Base-by-base conservation (phyloP, 768 basidiomycete species). In the Phaeotremella fagi region DNA sequence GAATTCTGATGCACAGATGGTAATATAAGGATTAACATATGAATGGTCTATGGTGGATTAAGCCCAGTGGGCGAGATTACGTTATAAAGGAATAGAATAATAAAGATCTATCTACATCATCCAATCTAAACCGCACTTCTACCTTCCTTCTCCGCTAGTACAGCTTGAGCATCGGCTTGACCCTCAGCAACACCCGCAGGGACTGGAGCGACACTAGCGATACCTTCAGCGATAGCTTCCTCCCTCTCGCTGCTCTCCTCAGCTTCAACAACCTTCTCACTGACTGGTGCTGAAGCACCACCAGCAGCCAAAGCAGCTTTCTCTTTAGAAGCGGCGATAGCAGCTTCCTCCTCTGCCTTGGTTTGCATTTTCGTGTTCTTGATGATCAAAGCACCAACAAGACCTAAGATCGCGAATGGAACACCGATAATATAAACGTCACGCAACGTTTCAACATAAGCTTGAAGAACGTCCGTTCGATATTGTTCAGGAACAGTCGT, bases 381-480 rank as follows among this genome's bases (percentile, higher is more conserved):
- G 58, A 77, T 67, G 23, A 72, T 41, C 24, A 75, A 46, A 3
- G 67, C 70, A 3, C 63, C 56, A 20, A 56, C 1, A 26, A 73
- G 45, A 15, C 56, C 74, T 22, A 75, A 31, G 35, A 68, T 46
- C 14, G 61, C 72, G 46, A 60, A 62, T 1, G 75, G 74, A 3
- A 76, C 66, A 20, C 66, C 74, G 45, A 77, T 72, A 37, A 77
- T 68, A 53, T 68, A 77, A 16, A 75, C 75, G 42, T 63, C 60
- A 43, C 54, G 49, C 0, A 66, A 50, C 16, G 64, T 62, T 31
- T 64, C 56, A 44, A 50, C 57, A 45, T 70, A 66, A 3, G 64
- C 67, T 3, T 31, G 45, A 22, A 72, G 59, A 1, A 57, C 35
- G 16, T 35, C n/a, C 2, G 20, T 5, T 12, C 45, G 49, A 15